A percentile compares a stretch with the other conserved stretches of the same genome.
Evolutionary conservation across 768 basidiomycete genomes (phyloP).

Genomic region (Tephrocybe rancida): DNA sequence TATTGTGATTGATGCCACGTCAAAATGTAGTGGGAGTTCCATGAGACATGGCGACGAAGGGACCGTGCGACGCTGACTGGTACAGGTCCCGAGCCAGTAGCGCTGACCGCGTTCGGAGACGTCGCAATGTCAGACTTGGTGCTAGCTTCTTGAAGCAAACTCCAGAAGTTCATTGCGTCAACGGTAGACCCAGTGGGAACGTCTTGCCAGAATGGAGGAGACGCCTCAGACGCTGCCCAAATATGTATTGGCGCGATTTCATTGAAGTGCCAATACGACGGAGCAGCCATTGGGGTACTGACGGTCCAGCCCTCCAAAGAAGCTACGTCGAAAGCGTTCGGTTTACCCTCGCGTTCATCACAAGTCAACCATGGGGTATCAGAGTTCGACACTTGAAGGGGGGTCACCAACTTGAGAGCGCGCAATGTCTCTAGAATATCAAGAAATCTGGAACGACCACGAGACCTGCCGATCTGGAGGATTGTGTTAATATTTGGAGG

Average conservation of each 20-base stretch:
- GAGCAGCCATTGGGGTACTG: slow-evolving; percentile 47
- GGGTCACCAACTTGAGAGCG: slow-evolving; percentile 58
- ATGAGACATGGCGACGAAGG: slow-evolving; percentile 61
- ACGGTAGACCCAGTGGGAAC: slow-evolving; percentile 39
- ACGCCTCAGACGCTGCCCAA: slow-evolving; percentile 55
- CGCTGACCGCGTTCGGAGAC: slow-evolving; percentile 16
- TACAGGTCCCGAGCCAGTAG: slow-evolving; percentile 25
- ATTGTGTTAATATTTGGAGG: slow-evolving; percentile 49
- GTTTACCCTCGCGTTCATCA: slow-evolving; percentile 40
- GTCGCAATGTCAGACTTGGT: slow-evolving; percentile 32
- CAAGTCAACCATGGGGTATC: slow-evolving; percentile 48
- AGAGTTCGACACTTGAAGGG: slow-evolving; percentile 50
- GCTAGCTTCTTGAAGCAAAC: slow-evolving; percentile 50
- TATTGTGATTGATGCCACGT: slow-evolving; percentile 72
- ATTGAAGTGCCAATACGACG: slow-evolving; percentile 67
- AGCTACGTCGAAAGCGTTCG: slow-evolving; percentile 47
- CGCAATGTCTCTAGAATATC: slow-evolving; percentile 64
- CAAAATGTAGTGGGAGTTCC: slow-evolving; percentile 63
- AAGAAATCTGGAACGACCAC: slow-evolving; percentile 59
- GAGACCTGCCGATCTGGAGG: slow-evolving; percentile 61
- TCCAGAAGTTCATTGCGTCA: slow-evolving; percentile 59
- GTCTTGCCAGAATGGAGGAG: slow-evolving; percentile 58
- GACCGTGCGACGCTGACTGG: slow-evolving; percentile 40
- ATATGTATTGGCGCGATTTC: slow-evolving; percentile 56
- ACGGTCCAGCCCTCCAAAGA: slow-evolving; percentile 45